Conservation (phyloP, 768 basidiomycete species). For the Suillus variegatus region DNA sequence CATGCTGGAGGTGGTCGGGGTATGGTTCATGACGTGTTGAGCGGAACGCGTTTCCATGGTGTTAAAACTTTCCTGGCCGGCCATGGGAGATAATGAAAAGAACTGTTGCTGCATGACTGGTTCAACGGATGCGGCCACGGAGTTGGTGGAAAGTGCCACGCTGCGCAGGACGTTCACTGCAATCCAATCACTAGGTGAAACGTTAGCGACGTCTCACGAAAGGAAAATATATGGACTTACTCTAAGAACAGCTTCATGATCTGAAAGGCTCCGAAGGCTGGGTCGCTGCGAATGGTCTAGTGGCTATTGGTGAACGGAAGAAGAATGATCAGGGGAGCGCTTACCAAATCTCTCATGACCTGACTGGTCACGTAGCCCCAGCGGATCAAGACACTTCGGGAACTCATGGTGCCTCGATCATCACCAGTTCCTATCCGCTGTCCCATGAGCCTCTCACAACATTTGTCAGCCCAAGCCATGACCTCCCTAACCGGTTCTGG, state of each 20-base stretch:
- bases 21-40: constrained; percentile 68
- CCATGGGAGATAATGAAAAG: constrained; percentile 86
- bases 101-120: constrained; percentile 91
- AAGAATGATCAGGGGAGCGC: constrained; percentile 25
- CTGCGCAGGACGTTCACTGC: constrained; percentile 85
- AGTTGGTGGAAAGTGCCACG: constrained; percentile 88
- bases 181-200: constrained; percentile 77
- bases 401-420: constrained; percentile 81
- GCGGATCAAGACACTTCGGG: constrained; percentile 82
- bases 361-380: constrained; percentile 95
- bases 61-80: constrained; percentile 79
- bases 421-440: constrained; percentile 61
- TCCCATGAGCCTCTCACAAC: constrained; percentile 82
- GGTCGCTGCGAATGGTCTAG: constrained; percentile 90
- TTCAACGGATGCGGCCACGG: constrained; percentile 89
- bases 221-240: constrained; percentile 44
- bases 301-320: constrained; percentile 9
- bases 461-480: constrained; percentile 91
- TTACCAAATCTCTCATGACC: constrained; percentile 87
- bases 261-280: constrained; percentile 91
- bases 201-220: constrained; percentile 20
- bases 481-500: constrained; percentile 82
- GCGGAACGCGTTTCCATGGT: constrained; percentile 60
- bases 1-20: constrained; percentile 90
- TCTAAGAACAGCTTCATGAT: constrained; percentile 90